Conservation (phyloP, 306 rosid genomes). For the Vachellia collinsii region DNA sequence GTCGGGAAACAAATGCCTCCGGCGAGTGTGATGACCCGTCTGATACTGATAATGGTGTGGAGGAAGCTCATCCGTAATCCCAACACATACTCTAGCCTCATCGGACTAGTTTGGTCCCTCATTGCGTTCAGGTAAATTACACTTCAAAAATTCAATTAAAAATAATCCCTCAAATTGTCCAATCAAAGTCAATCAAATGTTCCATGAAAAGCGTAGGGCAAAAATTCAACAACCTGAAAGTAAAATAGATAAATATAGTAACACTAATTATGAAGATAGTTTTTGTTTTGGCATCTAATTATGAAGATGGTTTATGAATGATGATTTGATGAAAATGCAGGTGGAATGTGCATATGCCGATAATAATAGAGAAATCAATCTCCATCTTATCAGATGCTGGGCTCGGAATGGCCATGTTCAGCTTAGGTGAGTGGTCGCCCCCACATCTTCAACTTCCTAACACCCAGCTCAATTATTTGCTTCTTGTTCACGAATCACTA, state of each 20-base stretch:
- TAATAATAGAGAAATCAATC: constrained; percentile 75
- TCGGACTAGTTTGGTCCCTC: constrained; percentile 91
- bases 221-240: constrained; percentile 1
- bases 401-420: constrained; percentile 99
- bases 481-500: background rate
- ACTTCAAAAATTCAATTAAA: background rate
- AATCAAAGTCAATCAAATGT: background rate
- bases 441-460: constrained; percentile 27
- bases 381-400: constrained; percentile 98
- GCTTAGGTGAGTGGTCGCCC: constrained; percentile 75
- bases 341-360: constrained; percentile 92
- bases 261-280: background rate
- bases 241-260: background rate
- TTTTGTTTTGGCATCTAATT: background rate
- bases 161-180: background rate
- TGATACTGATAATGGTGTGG: constrained; percentile 98
- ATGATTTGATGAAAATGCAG: constrained; percentile 41
- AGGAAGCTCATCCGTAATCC: constrained; percentile 97
- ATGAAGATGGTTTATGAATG: background rate
- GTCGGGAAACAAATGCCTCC: constrained; percentile 87
- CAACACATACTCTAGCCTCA: constrained; percentile 95
- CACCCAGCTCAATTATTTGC: constrained; percentile 33
- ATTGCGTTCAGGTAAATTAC: constrained; percentile 69
- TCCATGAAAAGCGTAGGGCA: background rate
- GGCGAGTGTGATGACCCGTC: constrained; percentile 96